These are phyloP conservation scores for Russula sp. DNA, from an alignment of 768 basidiomycete species.

Conservation along the genomic window DNA sequence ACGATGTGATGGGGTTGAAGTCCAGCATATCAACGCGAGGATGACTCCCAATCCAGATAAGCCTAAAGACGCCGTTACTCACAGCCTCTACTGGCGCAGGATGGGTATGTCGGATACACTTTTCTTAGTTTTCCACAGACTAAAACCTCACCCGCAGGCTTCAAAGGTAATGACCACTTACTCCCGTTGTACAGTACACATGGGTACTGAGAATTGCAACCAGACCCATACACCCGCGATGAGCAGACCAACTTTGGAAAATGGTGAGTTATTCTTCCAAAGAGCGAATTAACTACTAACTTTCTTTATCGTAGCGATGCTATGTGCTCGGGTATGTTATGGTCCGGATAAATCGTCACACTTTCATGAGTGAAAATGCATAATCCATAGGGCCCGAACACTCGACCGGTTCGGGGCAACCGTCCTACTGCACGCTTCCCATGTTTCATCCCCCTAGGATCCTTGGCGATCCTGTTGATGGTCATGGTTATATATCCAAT, in stretches of 20 bases:
- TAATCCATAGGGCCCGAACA: conserved; percentile 45
- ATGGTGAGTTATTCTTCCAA: conserved; percentile 36
- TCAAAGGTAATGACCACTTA: conserved; percentile 38
- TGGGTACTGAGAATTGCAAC: neutral
- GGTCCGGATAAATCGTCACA: too few relatives aligned
- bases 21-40: conserved; percentile 40
- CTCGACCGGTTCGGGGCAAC: conserved; percentile 32
- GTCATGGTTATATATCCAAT: conserved; percentile 44
- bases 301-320: conserved; percentile 35
- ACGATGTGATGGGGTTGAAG: conserved; percentile 39
- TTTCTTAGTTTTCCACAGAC: conserved; percentile 9
- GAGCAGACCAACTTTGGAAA: conserved; percentile 48
- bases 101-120: conserved; percentile 36
- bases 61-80: conserved; percentile 50
- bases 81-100: conserved; percentile 51
- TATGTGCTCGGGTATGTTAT: conserved; percentile 43
- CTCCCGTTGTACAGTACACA: neutral
- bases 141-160: conserved; percentile 33
- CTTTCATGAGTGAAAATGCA: neutral
- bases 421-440: conserved; percentile 50
- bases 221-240: conserved; percentile 55
- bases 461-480: conserved; percentile 29
- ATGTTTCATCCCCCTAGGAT: conserved; percentile 43
- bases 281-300: neutral
- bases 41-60: conserved; percentile 43